Base-by-base conservation (phyloP, 202 grass and related monocot species). In the Panicum hallii region DNA sequence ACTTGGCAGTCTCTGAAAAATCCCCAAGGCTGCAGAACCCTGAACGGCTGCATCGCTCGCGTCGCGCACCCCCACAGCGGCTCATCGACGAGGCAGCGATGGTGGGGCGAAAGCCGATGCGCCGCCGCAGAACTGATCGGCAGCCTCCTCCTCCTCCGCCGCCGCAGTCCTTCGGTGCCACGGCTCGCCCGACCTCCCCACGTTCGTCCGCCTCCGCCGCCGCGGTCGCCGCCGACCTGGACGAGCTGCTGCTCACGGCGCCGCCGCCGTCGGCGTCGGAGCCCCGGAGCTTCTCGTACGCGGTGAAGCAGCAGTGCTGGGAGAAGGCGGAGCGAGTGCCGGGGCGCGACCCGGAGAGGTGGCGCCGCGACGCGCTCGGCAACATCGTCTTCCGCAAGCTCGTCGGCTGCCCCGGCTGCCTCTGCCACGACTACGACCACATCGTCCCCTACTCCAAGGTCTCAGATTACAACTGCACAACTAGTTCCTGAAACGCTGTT, bases 361-460 rank as follows among this genome's bases (percentile, higher is more conserved):
- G 97, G 97, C 93, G 97, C 90, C 97, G 92, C 86, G 97, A 97
- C 66, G 84, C 93, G 36, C 90, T 97, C 28, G 97, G 93, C 49
- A 97, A 99, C 85, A 77, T 86, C 72, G 90, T 99, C 71, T 99
- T 97, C 82, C 90, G 97, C 73, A 99, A 97, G 90, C 91, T 99
- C 70, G 97, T 99, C 10, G 93, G 97, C 5, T 97, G 91, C 82
- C 91, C 97, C 22, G 93, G 97, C 56, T 99, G 93, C 72, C 97
- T 99, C 57, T 99, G 93, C 90, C 97, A 99, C 82, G 97, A 99
- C 83, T 99, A 97, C 40, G 93, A 97, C 77, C 97, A 97, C 88
- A 90, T 99, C 58, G 8, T 97, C 12, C 93, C 97, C 58, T 97
- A 92, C 73, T 99, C 97, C 55, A 99, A 97, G 97, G 93, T 99